Evolutionary conservation across 805 yeast genomes (phyloP), one percentile per base, ranked within the genome.

Genomic region (Tetrapisispora fleetii): DNA sequence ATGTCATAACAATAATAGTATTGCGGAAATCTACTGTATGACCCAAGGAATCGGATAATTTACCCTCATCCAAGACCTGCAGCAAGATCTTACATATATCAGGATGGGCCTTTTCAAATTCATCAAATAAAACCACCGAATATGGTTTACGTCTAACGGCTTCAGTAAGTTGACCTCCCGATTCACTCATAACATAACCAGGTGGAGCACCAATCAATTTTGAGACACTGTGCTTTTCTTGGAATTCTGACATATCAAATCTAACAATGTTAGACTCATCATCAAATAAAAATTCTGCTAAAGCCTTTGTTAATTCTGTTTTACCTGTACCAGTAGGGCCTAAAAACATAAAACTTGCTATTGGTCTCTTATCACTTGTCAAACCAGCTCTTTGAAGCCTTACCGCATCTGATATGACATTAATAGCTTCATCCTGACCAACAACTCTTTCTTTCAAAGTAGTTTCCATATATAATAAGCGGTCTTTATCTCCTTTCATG

Each of bases 261-360:
- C 99, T 75, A 22, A 90, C 80, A 35, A 91, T 89, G 10, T 96
- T 79, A 40, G 80, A 75, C 59, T 86, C 88, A 64, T 91, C 91
- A 60, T 89, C 93, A 68, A 93, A 93, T 58, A 91, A 68, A 58
- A 93, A 93, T 58, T 88, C 89, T 2, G 98, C 96, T 49, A 91
- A 75, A 0, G 95, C 82, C 65, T 93, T 91, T 8, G 97, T 90
- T 46, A 93, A 75, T 66, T 93, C 98, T 0, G 99, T 93, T 67
- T 91, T 91, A 70, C 99, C 99, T 0, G 98, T 91, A 70, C 99
- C 99, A 0, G 99, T 93, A 47, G 99, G 98, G 21, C 99, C 99
- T 55, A 93, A 73, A 67, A 93, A 93, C 84, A 91, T 83, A 67
- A 93, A 93, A 48, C 95, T 85, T 1, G 97, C 98, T 58, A 91